Evolutionary conservation across 2,329 filamentous ascomycete species (phyloP), one percentile per base, ranked within the genome.

Genomic region (Pseudohalonectria lignicola): DNA sequence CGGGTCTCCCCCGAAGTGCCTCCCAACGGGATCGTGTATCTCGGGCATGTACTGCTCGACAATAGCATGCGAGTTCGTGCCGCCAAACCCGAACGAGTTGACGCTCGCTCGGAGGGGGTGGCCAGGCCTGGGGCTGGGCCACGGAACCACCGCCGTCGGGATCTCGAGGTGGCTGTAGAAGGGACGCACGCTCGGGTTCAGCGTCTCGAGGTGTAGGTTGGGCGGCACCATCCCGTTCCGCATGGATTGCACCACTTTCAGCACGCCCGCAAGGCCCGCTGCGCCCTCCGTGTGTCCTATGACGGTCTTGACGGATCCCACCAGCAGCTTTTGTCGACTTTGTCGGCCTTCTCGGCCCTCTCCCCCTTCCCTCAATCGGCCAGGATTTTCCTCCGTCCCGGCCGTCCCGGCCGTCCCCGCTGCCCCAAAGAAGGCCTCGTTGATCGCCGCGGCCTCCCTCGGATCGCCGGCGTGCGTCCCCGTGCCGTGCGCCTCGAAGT

Each of bases 231-330:
- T 43, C 7, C 49, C 52, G 25, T 66, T 50, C 35, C 61, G 56
- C 47, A 71, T 55, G 31, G 56, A 52, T 19, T 63, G 49, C 1
- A 66, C 45, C 0, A 62, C 57, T 45, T 67, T 69, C 16, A 73
- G 51, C 7, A 72, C 37, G 7, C 65, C 64, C 0, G 68, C 67
- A 13, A 73, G 47, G 1, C 69, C 69, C 3, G 67, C 66, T 1
- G 63, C 59, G 8, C 65, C 64, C 47, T 73, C 69, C 0, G 63
- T 63, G 44, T 74, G 69, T 15, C 69, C 69, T 23, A 67, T 55
- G 3, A 66, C 52, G 0, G 63, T 66, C 51, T 66, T 66, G 39
- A 64, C 46, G 0, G 61, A 66, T 3, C 62, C 63, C 2, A 66
- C 61, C 2, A 62, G 39, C 18, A 65, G 31, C 31, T 53, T 55